Conservation (phyloP, 768 basidiomycete genomes). For the Asterophora lycoperdoides region DNA sequence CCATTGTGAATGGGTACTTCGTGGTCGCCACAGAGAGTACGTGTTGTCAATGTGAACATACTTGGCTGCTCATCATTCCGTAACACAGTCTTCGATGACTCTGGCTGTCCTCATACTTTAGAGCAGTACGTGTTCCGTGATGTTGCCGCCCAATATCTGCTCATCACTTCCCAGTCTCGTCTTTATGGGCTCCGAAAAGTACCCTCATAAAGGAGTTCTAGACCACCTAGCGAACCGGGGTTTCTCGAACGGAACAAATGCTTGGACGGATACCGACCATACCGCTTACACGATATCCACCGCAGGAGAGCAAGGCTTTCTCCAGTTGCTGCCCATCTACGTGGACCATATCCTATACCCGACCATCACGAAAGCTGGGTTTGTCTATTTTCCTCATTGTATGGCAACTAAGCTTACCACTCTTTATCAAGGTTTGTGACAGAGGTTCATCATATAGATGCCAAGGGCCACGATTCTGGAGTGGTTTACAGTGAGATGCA, state of each 20-base stretch:
- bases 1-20: conserved; percentile 89
- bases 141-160: conserved; percentile 6
- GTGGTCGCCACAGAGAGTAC: conserved; percentile 86
- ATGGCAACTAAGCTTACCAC: background rate
- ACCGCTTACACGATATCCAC: conserved; percentile 96
- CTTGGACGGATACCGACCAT: conserved; percentile 96
- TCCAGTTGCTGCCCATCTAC: conserved; percentile 83
- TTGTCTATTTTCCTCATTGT: conserved; percentile 18
- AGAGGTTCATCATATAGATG: conserved; percentile 92
- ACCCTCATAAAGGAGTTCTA: conserved; percentile 93
- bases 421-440: conserved; percentile 3
- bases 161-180: conserved; percentile 51
- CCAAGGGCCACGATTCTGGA: conserved; percentile 85
- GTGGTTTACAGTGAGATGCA: conserved; percentile 99
- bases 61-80: background rate
- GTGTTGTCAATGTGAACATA: conserved; percentile 2
- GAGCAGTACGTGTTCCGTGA: conserved; percentile 67
- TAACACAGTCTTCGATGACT: conserved; percentile 83
- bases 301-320: conserved; percentile 89
- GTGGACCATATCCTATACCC: conserved; percentile 97
- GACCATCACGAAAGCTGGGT: conserved; percentile 85
- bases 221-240: conserved; percentile 94
- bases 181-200: conserved; percentile 94
- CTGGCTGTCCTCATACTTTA: conserved; percentile 92
- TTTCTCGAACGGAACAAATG: conserved; percentile 89